Percentiles rank a stretch among this genome's conserved stretches.
These are phyloP conservation scores for Thinopyrum elongatum DNA, from an alignment of 176 grass and related monocot genomes.

Conservation along the genomic window DNA sequence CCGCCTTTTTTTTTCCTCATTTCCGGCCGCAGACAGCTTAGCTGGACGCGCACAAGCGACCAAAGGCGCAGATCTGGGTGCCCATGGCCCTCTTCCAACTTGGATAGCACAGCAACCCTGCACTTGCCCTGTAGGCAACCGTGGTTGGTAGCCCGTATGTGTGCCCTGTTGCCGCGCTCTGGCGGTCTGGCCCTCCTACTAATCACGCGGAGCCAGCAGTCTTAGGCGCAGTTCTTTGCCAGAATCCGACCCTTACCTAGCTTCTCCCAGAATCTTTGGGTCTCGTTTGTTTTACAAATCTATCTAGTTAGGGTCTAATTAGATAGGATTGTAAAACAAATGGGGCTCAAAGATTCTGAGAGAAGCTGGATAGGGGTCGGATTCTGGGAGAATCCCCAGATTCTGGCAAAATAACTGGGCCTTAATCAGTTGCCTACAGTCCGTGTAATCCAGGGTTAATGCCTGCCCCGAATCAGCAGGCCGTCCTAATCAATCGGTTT, in stretches of 20 bases:
- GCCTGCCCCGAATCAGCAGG: background rate
- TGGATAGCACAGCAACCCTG: background rate
- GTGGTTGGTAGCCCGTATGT: background rate
- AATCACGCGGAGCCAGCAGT: background rate
- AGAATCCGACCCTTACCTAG: no score
- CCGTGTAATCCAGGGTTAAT: background rate
- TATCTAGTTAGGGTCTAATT: no score
- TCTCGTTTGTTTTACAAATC: no score
- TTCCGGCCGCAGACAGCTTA: slow-evolving; percentile 8
- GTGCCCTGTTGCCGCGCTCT: background rate
- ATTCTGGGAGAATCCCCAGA: no score
- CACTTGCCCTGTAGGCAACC: background rate
- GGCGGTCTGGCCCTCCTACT: background rate
- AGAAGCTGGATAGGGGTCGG: no score
- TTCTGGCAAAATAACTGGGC: no score
- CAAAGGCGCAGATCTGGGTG: background rate
- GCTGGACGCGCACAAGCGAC: slow-evolving; percentile 18
- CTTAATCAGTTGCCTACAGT: background rate
- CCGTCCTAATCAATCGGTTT: background rate
- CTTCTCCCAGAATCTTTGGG: no score
- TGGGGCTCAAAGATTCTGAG: no score
- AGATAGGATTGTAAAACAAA: no score
- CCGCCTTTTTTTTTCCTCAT: background rate
- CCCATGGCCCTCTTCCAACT: background rate
- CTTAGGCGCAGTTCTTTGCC: no score